Evolutionary conservation across 2,329 filamentous ascomycete genomes (phyloP).

Genomic region (Stagonosporopsis vannaccii): DNA sequence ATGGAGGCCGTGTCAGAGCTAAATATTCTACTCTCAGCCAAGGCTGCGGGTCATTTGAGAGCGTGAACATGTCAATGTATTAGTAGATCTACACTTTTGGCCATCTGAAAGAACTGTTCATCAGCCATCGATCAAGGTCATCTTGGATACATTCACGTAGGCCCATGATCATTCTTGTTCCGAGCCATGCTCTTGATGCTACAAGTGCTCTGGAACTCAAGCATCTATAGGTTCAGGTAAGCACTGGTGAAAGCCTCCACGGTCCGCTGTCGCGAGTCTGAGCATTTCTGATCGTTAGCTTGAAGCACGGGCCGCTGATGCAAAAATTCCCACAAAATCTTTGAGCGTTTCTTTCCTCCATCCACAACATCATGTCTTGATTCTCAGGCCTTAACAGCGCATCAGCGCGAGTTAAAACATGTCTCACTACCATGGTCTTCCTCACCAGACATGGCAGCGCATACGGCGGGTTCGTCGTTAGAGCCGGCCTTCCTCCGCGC

Average conservation of each 20-base stretch:
- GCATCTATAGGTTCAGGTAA: too few species aligned
- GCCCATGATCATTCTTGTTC: too few species aligned
- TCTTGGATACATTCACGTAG: too few species aligned
- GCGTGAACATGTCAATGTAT: too few species aligned
- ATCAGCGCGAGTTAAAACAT: constrained; percentile 1
- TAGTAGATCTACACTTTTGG: too few species aligned
- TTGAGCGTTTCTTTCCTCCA: background rate
- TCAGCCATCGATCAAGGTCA: too few species aligned
- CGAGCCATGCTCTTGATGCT: too few species aligned
- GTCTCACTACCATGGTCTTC: background rate
- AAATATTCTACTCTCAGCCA: too few species aligned
- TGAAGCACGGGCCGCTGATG: background rate
- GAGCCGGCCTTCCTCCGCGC: constrained; percentile 10
- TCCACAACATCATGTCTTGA: constrained; percentile 20
- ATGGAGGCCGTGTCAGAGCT: too few species aligned
- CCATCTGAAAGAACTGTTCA: too few species aligned
- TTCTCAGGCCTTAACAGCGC: constrained; percentile 7
- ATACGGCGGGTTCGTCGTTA: background rate
- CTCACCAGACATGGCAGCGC: background rate
- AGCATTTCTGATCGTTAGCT: constrained; percentile 1
- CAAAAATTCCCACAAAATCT: constrained; percentile 14
- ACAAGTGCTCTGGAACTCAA: too few species aligned
- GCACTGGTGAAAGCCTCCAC: background rate
- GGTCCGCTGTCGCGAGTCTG: background rate
- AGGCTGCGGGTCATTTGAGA: too few species aligned